Evolutionary conservation across 805 yeast genomes (phyloP).

Genomic region (Isabelozyma rhagii): DNA sequence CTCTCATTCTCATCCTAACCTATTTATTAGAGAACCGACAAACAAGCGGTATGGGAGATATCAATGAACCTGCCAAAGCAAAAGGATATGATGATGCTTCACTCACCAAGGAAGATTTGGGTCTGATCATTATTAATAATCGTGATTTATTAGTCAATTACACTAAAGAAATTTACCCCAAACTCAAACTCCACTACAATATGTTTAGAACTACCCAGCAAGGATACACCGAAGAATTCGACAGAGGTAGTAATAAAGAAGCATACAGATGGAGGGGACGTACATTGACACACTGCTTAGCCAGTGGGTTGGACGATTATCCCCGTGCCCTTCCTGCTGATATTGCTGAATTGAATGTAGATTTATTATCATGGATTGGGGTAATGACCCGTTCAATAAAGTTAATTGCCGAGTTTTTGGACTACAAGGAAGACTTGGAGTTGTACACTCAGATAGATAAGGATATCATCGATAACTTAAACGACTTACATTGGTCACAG

Average conservation of each 20-base stretch:
- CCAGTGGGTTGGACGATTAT: constrained; percentile 94
- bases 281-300: constrained; percentile 76
- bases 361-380: constrained; percentile 89
- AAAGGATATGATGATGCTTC: constrained; percentile 13
- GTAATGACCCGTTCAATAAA: constrained; percentile 84
- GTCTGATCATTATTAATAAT: constrained; percentile 51
- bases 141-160: constrained; percentile 59
- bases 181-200: constrained; percentile 69
- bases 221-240: constrained; percentile 73
- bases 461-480: constrained; percentile 62
- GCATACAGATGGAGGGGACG: constrained; percentile 94
- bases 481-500: constrained; percentile 77
- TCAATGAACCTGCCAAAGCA: constrained; percentile 26
- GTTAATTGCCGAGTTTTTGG: constrained; percentile 63
- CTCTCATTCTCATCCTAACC: constrained; percentile 71
- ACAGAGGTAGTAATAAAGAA: constrained; percentile 50
- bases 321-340: constrained; percentile 84
- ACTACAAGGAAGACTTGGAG: constrained; percentile 54
- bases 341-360: constrained; percentile 87
- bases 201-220: constrained; percentile 82
- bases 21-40: constrained; percentile 42
- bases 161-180: constrained; percentile 69
- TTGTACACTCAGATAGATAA: constrained; percentile 51
- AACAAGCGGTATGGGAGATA: constrained; percentile 15
- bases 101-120: constrained; percentile 25